These are phyloP conservation scores for Haplosporangium sp. DNA, from an alignment of 371 early-diverging fungal species.

Conservation along the genomic window DNA sequence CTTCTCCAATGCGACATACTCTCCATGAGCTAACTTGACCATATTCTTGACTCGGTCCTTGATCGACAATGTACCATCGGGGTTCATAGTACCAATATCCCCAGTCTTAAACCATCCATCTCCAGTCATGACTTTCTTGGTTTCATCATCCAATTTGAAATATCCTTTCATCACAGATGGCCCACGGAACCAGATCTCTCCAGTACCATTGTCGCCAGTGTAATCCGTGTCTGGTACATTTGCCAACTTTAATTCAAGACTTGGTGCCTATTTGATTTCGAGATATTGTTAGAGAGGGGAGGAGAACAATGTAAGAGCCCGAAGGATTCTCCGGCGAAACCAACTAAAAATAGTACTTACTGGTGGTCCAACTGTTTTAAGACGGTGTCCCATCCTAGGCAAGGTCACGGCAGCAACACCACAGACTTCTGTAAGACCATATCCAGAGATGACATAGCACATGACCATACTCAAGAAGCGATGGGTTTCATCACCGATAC, in stretches of 20 bases:
- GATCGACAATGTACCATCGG: conserved; percentile 71
- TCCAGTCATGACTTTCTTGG: conserved; percentile 80
- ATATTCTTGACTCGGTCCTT: conserved; percentile 91
- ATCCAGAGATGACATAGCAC: conserved; percentile 69
- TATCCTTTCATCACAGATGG: conserved; percentile 92
- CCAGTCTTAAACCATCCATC: conserved; percentile 98
- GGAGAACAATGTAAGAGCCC: too few species aligned
- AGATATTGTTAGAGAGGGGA: too few species aligned
- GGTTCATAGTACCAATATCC: conserved; percentile 90
- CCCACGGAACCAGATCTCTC: conserved; percentile 91
- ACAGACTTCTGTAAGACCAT: conserved; percentile 73
- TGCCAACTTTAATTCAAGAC: conserved; percentile 84
- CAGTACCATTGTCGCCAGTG: conserved; percentile 73
- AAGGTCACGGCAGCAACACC: conserved; percentile 63
- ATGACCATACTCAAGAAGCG: conserved; percentile 72
- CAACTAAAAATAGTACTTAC: conserved; percentile 17
- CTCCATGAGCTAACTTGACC: conserved; percentile 92
- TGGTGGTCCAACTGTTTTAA: conserved; percentile 54
- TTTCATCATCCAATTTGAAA: conserved; percentile 83
- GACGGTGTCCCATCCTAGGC: conserved; percentile 66
- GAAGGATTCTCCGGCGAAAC: too few species aligned
- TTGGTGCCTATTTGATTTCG: conserved; percentile 36
- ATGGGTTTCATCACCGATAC: conserved; percentile 88
- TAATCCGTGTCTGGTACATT: conserved; percentile 86
- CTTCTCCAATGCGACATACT: conserved; percentile 96